Evolutionary conservation across 1,284 basidiomycete genomes (phyloP), one percentile per base, ranked within the genome.

Genomic region (Neolentinus lepideus): DNA sequence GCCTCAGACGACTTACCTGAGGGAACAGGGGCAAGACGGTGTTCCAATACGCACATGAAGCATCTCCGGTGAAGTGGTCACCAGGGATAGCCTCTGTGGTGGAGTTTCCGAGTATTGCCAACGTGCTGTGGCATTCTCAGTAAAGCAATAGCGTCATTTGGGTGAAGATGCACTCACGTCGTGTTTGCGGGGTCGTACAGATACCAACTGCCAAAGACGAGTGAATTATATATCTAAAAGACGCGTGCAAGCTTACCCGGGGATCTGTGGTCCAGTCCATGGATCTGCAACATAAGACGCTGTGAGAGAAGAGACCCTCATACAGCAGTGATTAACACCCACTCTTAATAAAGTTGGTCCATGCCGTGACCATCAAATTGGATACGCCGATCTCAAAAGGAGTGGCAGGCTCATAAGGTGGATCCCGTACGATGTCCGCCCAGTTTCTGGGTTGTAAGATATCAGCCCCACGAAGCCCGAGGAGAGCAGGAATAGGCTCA

Each of bases 281-380:
- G 66, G 66, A 58, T 68, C 66, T 68, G 53, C 2, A 46, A 14
- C 16, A 24, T 50, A 26, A 16, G 29, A 9, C 9, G 4, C 29
- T 36, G 29, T 27, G 26, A 35, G 29, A 36, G 22, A 33, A 57
- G 36, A 35, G 22, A 52, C 3, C 2, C n/a, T 21, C 43, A 19
- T 9, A 31, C 27, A 36, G 33, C n/a, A n/a, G n/a, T n/a, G n/a
- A 4, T 10, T 38, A 2, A 48, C 11, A 27, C 19, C 68, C 53
- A 74, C 74, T 68, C 66, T 75, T 75, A 59, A 76, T 67, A 58
- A 76, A 76, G 60, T 75, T 75, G 10, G 72, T 72, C 75, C 75
- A 76, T 3, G 73, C 75, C 19, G 68, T 69, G 12, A 75, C 72
- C 72, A 75, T 74, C 54, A 73, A 61, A 58, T 73, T 67, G 11